Conservation (phyloP, 345 rosid genomes). For the Eucalyptus globulus region DNA sequence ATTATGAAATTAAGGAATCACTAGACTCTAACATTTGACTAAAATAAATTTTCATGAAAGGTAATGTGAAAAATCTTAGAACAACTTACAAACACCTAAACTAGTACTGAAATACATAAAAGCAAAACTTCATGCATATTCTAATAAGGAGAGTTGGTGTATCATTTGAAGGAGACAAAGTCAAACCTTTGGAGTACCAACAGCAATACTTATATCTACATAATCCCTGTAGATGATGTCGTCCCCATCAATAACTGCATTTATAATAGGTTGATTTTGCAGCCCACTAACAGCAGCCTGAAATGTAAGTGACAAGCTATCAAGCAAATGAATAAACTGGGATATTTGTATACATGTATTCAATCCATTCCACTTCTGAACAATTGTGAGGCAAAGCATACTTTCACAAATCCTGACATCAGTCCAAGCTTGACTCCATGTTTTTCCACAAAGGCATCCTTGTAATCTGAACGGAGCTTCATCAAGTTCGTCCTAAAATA, state of each 20-base stretch:
- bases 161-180: not conserved
- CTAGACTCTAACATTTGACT: not conserved
- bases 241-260: conserved; percentile 98
- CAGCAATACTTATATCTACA: conserved; percentile 85
- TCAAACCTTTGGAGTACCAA: conserved; percentile 79
- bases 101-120: not conserved
- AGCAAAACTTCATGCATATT: not conserved
- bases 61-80: not conserved
- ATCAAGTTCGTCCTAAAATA: conserved; percentile 84
- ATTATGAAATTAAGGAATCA: not conserved
- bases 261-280: conserved; percentile 86
- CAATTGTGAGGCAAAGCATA: not conserved
- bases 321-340: not conserved
- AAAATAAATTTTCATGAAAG: not conserved
- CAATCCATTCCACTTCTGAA: not conserved
- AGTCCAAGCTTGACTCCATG: conserved; percentile 97
- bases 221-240: conserved; percentile 97
- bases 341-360: not conserved
- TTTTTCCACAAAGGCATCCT: conserved; percentile 91
- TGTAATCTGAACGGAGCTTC: conserved; percentile 95
- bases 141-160: not conserved
- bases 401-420: conserved; percentile 97
- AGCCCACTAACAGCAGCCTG: conserved; percentile 99
- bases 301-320: not conserved
- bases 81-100: not conserved